phyloP scores from a whole-genome alignment of 202 grass and related monocot genomes.

The Thinopyrum obtusiflorum region DNA sequence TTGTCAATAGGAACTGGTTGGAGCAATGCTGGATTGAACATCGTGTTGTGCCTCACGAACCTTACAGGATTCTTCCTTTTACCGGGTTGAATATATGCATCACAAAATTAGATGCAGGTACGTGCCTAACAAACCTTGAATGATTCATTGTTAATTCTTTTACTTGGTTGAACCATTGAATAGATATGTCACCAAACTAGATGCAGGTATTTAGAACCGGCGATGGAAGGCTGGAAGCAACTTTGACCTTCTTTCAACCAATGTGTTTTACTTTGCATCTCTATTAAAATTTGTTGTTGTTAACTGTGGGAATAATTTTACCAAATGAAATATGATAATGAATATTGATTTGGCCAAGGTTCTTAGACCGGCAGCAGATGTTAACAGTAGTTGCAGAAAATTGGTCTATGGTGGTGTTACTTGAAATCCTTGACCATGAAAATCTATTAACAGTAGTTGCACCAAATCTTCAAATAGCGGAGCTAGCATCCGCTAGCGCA shows the following conservation, averaged over 20 bases:
- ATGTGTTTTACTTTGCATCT: slow-evolving; percentile 4
- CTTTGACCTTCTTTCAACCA: slow-evolving; percentile 27
- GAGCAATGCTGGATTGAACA: slow-evolving; percentile 92
- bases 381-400: not conserved
- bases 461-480: too few species aligned
- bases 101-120: slow-evolving; percentile 76
- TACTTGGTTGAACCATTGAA: slow-evolving; percentile 51
- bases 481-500: too few species aligned
- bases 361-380: not conserved
- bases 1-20: slow-evolving; percentile 70
- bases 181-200: slow-evolving; percentile 76
- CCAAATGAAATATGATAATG: not conserved
- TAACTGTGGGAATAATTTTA: not conserved
- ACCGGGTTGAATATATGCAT: slow-evolving; percentile 86
- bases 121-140: slow-evolving; percentile 46
- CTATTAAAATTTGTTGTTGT: not conserved
- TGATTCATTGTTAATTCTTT: slow-evolving; percentile 57
- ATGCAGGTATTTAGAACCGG: slow-evolving; percentile 28
- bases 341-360: not conserved
- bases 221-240: slow-evolving; percentile 20
- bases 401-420: not conserved
- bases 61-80: slow-evolving; percentile 87
- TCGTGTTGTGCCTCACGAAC: slow-evolving; percentile 89
- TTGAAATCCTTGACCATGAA: not conserved
- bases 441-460: too few species aligned